These are phyloP conservation scores for Aspergillus bertholletiae DNA, from an alignment of 495 filamentous ascomycete genomes.

Conservation along the genomic window DNA sequence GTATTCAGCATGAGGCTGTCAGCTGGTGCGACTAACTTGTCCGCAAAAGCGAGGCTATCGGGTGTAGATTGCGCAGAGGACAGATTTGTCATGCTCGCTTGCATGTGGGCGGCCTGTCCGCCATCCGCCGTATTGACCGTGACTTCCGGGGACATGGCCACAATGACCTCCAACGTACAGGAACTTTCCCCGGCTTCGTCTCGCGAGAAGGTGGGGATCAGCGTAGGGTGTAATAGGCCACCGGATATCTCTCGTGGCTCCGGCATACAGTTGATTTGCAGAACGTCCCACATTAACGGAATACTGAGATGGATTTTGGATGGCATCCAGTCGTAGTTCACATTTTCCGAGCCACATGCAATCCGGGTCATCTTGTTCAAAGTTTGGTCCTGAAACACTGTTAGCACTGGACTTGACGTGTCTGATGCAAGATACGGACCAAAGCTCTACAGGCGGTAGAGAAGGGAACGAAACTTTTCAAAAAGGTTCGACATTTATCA, in stretches of 20 bases:
- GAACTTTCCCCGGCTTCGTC: conserved; percentile 21
- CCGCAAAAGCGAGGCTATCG: conserved; percentile 18
- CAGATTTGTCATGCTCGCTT: conserved; percentile 24
- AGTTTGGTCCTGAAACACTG: conserved; percentile 28
- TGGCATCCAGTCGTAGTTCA: conserved; percentile 44
- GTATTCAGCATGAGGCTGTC: conserved; percentile 46
- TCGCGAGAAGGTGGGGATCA: conserved; percentile 24
- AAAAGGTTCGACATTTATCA: conserved; percentile 40
- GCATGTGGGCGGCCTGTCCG: conserved; percentile 37
- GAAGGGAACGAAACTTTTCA: conserved; percentile 37
- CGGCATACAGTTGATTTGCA: conserved; percentile 36
- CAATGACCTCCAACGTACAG: conserved; percentile 41
- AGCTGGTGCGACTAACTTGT: conserved; percentile 35
- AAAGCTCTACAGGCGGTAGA: conserved; percentile 36
- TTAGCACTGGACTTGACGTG: neutral
- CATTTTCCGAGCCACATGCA: conserved; percentile 38
- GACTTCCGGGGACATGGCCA: conserved; percentile 41
- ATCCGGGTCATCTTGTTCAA: conserved; percentile 40
- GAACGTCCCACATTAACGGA: conserved; percentile 47
- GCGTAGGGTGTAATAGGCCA: conserved; percentile 31
- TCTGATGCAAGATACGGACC: conserved; percentile 18
- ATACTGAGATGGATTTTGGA: conserved; percentile 47
- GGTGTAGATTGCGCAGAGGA: conserved; percentile 20
- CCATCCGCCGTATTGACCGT: conserved; percentile 43
- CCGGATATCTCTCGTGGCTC: conserved; percentile 21